phyloP scores from a whole-genome alignment of 306 rosid species.

The Dalbergia cultrata region DNA sequence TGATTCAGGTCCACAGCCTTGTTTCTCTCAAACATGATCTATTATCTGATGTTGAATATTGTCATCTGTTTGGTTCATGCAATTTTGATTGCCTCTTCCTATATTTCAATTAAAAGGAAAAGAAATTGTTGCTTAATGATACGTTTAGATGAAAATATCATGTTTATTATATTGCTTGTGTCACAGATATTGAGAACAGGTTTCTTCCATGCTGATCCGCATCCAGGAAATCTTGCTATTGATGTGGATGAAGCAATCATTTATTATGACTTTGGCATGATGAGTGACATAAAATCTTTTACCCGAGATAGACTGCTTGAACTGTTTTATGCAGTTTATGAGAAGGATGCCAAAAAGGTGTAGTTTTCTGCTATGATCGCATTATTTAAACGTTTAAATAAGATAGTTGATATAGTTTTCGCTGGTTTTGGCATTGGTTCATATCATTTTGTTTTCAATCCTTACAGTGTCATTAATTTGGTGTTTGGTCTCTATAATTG shows the following conservation, averaged over 20 bases:
- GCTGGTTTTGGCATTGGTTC: no score
- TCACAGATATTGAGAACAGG: conserved; percentile 83
- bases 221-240: conserved; percentile 88
- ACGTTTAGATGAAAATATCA: neutral
- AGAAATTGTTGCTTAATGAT: neutral
- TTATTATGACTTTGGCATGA: conserved; percentile 93
- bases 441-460: no score
- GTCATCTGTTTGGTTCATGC: conserved; percentile 28
- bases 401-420: no score
- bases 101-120: neutral
- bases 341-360: conserved; percentile 91
- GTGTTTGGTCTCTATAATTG: no score
- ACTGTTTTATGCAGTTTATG: conserved; percentile 82
- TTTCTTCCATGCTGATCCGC: conserved; percentile 95
- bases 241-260: conserved; percentile 82
- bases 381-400: no score
- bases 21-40: conserved; percentile 4
- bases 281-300: conserved; percentile 87
- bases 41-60: conserved; percentile 32
- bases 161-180: neutral
- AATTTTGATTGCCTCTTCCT: conserved; percentile 10
- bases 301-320: conserved; percentile 87
- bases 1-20: conserved; percentile 71
- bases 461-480: no score
- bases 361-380: conserved; percentile 12